These are phyloP conservation scores for Aspergillus arachidicola DNA, from an alignment of 2,329 filamentous ascomycete species.

Conservation along the genomic window DNA sequence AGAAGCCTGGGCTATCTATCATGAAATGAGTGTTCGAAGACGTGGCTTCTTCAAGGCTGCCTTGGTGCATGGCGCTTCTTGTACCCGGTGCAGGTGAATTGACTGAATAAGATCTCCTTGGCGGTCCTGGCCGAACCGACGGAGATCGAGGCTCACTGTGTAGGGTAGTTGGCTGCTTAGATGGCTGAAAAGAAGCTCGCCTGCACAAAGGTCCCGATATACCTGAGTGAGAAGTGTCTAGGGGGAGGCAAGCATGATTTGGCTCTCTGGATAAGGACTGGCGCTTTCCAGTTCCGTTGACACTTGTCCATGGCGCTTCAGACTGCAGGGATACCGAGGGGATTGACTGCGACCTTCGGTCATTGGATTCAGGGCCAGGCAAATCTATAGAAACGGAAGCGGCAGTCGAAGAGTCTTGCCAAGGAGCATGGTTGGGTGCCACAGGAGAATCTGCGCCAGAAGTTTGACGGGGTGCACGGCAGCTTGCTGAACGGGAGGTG, in stretches of 20 bases:
- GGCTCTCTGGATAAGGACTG: constrained; percentile 13
- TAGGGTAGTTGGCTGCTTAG: constrained; percentile 24
- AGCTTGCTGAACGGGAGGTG: constrained; percentile 12
- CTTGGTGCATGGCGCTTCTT: constrained; percentile 28
- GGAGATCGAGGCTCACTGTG: constrained; percentile 18
- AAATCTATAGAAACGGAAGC: constrained; percentile 24
- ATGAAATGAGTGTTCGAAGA: constrained; percentile 38
- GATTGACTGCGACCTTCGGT: constrained; percentile 25
- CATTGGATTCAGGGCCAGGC: constrained; percentile 13
- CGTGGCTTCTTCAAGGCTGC: constrained; percentile 28
- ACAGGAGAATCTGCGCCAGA: constrained; percentile 10
- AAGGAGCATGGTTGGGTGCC: constrained; percentile 22
- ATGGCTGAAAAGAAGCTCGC: constrained; percentile 22
- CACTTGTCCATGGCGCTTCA: constrained; percentile 14
- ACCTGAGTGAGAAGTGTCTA: constrained; percentile 6
- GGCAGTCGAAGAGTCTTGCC: constrained; percentile 41
- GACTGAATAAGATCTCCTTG: constrained; percentile 33
- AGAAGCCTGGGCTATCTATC: constrained; percentile 36
- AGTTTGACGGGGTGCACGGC: constrained; percentile 18
- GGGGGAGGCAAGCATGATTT: constrained; percentile 10
- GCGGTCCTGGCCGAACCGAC: constrained; percentile 17
- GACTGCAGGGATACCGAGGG: constrained; percentile 20
- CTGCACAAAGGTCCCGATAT: constrained; percentile 19
- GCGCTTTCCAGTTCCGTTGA: constrained; percentile 1
- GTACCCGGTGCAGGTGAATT: constrained; percentile 30